Evolutionary conservation across 345 rosid species (phyloP), one percentile per base, ranked within the genome.

Genomic region (Hibiscus tridactylites): DNA sequence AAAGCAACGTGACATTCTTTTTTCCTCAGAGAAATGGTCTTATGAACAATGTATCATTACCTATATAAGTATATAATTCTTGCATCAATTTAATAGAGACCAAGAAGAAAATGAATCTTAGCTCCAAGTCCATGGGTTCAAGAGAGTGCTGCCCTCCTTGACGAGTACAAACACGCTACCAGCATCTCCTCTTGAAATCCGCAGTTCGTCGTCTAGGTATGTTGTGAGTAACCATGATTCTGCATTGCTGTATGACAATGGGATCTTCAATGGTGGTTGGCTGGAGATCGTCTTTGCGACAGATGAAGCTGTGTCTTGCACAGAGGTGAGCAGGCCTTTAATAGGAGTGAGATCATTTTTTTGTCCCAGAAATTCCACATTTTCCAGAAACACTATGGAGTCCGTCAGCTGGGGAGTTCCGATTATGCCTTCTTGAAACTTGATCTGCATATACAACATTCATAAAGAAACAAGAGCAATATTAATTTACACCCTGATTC

Each of bases 381-480:
- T 86, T 72, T 91, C 98, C 0, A 96, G 98, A 33, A 93, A 73
- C 31, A 86, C 96, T 56, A 93, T 79, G 12, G 96, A 93, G 77
- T 91, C 97, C 0, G 94, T 94, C 74, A 91, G 82, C 83, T 84
- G 91, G 66, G 98, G 98, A 58, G 98, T 94, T 33, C 96, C 98
- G 33, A 93, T 93, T 19, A 93, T 37, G 26, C 98, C 97, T 80
- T 93, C 96, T 73, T 90, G 90, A 3, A 94, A 91, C 81, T 87
- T 94, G 77, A 94, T 88, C 98, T 94, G 68, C 62, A 76, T 52
- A 12, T 52, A 12, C 61, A 58, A 26, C 15, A 52, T 52, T 52
- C 16, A 65, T 0, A 15, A 16, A 50, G 44, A 26, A 67, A 68
- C 5, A 19, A 46, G 3, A 46, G 31, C 5, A 54, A 59, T 49